These are phyloP conservation scores for Diospyros kaki DNA, from an alignment of 148 eudicot species.

Conservation along the genomic window DNA sequence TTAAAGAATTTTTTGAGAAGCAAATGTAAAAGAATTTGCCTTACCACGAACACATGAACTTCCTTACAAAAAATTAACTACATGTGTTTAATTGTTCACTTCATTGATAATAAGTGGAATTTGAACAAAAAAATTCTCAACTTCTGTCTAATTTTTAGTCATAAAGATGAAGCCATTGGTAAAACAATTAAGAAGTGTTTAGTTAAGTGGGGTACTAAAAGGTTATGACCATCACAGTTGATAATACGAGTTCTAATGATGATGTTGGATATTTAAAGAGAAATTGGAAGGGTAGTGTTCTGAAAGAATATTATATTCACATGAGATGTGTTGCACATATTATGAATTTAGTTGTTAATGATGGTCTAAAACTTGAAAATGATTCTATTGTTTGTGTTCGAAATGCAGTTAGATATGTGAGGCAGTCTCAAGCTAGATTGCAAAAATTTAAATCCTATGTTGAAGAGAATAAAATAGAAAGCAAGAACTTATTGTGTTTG, in stretches of 20 bases:
- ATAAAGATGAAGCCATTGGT: conserved; percentile 11
- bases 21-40: neutral
- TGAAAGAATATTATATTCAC: neutral
- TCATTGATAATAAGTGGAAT: conserved; percentile 7
- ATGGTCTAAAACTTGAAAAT: neutral
- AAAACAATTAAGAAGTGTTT: conserved; percentile 5
- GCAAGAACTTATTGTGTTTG: neutral
- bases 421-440: neutral
- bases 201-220: conserved; percentile 11
- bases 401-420: neutral
- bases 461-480: neutral
- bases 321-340: neutral
- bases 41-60: conserved; percentile 17
- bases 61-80: conserved; percentile 10
- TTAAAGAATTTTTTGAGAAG: too few species aligned
- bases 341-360: neutral
- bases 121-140: conserved; percentile 17
- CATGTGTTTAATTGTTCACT: conserved; percentile 7
- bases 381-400: neutral
- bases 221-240: neutral
- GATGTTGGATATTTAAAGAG: neutral
- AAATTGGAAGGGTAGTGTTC: neutral
- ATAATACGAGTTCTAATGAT: conserved; percentile 22
- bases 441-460: neutral
- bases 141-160: conserved; percentile 11